Conservation (phyloP, 768 basidiomycete species). For the Russula griseocarnosa region DNA sequence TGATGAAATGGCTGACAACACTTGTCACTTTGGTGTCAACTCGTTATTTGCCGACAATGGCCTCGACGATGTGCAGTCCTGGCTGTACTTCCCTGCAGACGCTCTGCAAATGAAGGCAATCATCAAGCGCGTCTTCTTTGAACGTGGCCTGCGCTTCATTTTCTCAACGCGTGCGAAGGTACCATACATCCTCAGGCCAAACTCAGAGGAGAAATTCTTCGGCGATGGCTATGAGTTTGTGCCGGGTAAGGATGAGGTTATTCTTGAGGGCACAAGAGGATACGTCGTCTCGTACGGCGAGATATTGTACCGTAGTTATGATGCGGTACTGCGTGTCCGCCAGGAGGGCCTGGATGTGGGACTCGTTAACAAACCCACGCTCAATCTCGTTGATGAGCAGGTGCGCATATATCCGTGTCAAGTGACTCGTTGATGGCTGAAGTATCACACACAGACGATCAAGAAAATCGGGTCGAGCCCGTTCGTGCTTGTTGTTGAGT, state of each 20-base stretch:
- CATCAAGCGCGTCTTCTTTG: slow-evolving; percentile 75
- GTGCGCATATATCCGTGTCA: slow-evolving; percentile 34
- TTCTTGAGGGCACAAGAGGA: slow-evolving; percentile 71
- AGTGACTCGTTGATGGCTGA: not conserved
- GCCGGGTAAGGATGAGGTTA: slow-evolving; percentile 81
- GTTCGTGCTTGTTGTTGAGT: slow-evolving; percentile 84
- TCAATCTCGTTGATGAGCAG: slow-evolving; percentile 82
- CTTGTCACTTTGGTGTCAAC: slow-evolving; percentile 72
- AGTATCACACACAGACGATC: slow-evolving; percentile 43
- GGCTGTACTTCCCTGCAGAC: slow-evolving; percentile 87
- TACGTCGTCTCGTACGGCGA: slow-evolving; percentile 86
- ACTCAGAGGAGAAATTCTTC: slow-evolving; percentile 63
- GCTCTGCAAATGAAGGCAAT: slow-evolving; percentile 74
- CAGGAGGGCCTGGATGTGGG: slow-evolving; percentile 75
- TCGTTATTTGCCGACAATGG: slow-evolving; percentile 87
- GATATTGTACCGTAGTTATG: slow-evolving; percentile 79
- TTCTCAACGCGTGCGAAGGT: slow-evolving; percentile 90
- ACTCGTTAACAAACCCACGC: slow-evolving; percentile 78
- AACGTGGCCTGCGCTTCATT: slow-evolving; percentile 76
- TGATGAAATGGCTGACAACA: slow-evolving; percentile 53
- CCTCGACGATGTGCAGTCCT: slow-evolving; percentile 71
- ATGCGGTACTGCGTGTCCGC: slow-evolving; percentile 73
- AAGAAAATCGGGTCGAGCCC: slow-evolving; percentile 66
- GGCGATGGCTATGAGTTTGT: slow-evolving; percentile 70
- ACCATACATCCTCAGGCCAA: slow-evolving; percentile 76